Evolutionary conservation across 176 grass and related monocot genomes (phyloP).

Genomic region (Carex myosuroides): DNA sequence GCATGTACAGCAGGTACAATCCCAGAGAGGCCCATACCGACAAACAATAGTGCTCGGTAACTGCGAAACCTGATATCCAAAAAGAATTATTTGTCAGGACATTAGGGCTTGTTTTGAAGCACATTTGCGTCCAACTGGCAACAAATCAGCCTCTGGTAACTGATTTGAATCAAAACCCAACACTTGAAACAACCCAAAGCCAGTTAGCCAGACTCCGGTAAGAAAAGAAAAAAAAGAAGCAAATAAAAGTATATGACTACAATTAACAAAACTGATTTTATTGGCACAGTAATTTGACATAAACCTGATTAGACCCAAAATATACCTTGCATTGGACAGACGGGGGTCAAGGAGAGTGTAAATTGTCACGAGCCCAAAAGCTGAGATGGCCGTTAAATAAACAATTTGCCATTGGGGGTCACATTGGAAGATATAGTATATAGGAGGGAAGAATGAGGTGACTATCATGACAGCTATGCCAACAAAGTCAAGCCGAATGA

Average conservation of each 20-base stretch:
- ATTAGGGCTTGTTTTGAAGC: not conserved
- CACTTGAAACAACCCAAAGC: not conserved
- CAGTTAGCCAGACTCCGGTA: not conserved
- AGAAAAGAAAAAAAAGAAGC: not conserved
- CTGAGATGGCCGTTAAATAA: conserved; percentile 72
- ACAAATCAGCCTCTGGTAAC: not conserved
- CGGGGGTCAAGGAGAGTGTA: conserved; percentile 64
- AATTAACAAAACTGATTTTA: not conserved
- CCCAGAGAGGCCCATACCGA: conserved; percentile 82
- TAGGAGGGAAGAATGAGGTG: conserved; percentile 85
- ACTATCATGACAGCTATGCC: conserved; percentile 92
- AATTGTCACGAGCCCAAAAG: conserved; percentile 43
- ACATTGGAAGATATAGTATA: conserved; percentile 98
- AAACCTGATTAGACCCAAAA: not conserved
- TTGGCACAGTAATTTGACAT: not conserved
- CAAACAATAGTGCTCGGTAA: conserved; percentile 64
- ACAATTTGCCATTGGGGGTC: conserved; percentile 53
- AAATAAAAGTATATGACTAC: not conserved
- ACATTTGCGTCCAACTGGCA: not conserved
- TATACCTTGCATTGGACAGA: conserved; percentile 28
- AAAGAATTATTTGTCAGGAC: not conserved
- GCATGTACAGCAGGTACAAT: conserved; percentile 75
- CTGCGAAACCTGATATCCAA: conserved; percentile 38
- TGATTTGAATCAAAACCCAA: not conserved
- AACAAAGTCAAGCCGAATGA: conserved; percentile 76